phyloP scores from a whole-genome alignment of 257 asterid species.

The Fraxinus americana region DNA sequence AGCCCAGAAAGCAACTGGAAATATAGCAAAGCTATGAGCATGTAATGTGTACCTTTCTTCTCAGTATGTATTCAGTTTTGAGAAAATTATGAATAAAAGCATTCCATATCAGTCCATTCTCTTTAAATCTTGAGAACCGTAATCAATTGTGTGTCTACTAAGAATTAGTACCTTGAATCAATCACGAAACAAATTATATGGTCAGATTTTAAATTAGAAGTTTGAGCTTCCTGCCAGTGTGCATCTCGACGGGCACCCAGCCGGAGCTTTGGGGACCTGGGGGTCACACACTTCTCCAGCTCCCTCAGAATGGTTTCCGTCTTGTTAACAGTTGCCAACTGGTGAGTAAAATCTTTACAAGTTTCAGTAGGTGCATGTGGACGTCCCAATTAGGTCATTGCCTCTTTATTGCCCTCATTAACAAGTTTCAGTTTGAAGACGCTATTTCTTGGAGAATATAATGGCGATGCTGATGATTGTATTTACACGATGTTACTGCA shows the following conservation, averaged over 20 bases:
- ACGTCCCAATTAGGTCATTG: no score
- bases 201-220: no score
- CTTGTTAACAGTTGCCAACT: not conserved
- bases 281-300: not conserved
- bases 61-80: not conserved
- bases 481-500: no score
- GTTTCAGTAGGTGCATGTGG: not conserved
- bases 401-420: no score
- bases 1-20: not conserved
- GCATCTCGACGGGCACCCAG: slow-evolving; percentile 30
- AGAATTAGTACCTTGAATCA: no score
- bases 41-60: not conserved
- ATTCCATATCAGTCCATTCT: not conserved
- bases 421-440: no score
- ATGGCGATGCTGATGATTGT: not conserved
- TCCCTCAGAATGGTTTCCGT: not conserved
- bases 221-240: slow-evolving; percentile 42
- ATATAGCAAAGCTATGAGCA: not conserved
- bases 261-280: no score
- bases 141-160: not conserved
- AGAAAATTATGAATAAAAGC: not conserved
- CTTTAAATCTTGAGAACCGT: not conserved
- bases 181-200: no score
- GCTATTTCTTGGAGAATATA: no score
- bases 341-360: not conserved